Conservation (phyloP, 1,139 yeast species). For the Candida sp. region DNA sequence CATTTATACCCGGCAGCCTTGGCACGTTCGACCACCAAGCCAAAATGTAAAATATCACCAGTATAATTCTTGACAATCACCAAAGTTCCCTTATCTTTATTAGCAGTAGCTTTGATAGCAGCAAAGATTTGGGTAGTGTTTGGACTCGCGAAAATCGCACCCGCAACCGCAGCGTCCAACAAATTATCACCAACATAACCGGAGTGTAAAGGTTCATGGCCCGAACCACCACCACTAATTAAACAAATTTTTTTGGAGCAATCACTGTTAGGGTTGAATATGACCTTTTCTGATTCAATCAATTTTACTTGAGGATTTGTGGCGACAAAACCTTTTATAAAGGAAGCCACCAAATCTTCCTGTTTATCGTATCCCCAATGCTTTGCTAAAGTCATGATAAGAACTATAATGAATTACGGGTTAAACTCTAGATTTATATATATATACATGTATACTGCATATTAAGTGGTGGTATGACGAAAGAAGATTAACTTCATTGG, state of each 20-base stretch:
- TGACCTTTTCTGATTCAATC: slow-evolving; percentile 66
- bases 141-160: slow-evolving; percentile 89
- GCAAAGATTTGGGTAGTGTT: slow-evolving; percentile 83
- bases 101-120: slow-evolving; percentile 60
- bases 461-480: too few species aligned
- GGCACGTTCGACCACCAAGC: slow-evolving; percentile 85
- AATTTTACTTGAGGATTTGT: slow-evolving; percentile 63
- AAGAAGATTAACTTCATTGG: too few species aligned
- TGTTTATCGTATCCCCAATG: slow-evolving; percentile 49
- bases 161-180: slow-evolving; percentile 85
- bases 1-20: slow-evolving; percentile 70
- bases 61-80: slow-evolving; percentile 88
- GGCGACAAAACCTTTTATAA: slow-evolving; percentile 65
- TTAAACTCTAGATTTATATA: background rate
- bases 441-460: too few species aligned
- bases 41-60: slow-evolving; percentile 91
- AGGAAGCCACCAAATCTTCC: slow-evolving; percentile 61
- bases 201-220: slow-evolving; percentile 93
- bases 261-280: slow-evolving; percentile 43
- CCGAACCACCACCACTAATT: slow-evolving; percentile 92
- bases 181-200: slow-evolving; percentile 86
- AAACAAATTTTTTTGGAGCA: slow-evolving; percentile 57
- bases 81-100: slow-evolving; percentile 60
- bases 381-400: slow-evolving; percentile 23
- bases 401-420: background rate